Percentiles rank a stretch among this genome's conserved stretches.
Conservation (phyloP, 345 rosid genomes). For the Eucalyptus curtisii region DNA sequence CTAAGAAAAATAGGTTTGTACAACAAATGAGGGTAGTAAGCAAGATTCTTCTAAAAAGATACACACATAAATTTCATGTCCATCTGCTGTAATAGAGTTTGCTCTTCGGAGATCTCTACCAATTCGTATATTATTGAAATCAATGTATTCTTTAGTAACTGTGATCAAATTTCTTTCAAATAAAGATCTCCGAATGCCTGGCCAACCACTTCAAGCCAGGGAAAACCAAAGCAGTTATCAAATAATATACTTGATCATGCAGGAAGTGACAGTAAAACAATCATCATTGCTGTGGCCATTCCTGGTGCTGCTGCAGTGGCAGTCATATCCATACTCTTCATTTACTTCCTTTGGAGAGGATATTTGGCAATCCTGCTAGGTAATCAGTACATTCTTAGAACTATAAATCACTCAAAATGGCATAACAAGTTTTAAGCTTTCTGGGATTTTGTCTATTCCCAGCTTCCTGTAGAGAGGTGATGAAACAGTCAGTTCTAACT, state of each 20-base stretch:
- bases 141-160: background rate
- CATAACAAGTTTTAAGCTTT: background rate
- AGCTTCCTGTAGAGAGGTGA: background rate
- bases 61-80: background rate
- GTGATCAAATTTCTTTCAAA: background rate
- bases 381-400: background rate
- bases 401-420: background rate
- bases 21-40: background rate
- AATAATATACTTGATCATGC: background rate
- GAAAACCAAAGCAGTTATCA: background rate
- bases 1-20: background rate
- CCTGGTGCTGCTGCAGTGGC: background rate
- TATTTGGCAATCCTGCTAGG: background rate
- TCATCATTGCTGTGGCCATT: background rate
- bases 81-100: background rate
- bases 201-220: background rate
- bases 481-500: background rate
- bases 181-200: background rate
- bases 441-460: background rate
- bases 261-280: slow-evolving; percentile 2
- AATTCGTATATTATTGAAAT: background rate
- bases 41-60: background rate
- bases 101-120: background rate
- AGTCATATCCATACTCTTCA: background rate
- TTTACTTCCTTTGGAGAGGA: slow-evolving; percentile 7